Conservation (phyloP, 2,329 filamentous ascomycete species). For the Scleromitrula shiraiana region DNA sequence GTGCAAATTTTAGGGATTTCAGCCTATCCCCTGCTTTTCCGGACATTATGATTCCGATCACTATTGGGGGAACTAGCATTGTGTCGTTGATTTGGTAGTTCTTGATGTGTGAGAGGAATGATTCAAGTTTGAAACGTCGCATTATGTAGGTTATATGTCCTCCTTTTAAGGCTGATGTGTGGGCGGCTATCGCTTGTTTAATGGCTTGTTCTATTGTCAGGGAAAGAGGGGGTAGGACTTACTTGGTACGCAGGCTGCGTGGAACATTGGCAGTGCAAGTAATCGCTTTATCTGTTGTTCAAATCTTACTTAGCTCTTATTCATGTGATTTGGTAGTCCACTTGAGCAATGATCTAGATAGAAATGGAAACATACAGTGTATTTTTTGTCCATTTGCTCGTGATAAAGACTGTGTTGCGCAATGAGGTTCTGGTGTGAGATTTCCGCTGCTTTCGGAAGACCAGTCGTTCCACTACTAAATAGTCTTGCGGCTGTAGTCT, state of each 20-base stretch:
- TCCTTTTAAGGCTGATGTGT: slow-evolving; percentile 43
- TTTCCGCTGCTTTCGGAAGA: slow-evolving; percentile 35
- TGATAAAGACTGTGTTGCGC: slow-evolving; percentile 32
- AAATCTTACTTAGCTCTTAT: neutral
- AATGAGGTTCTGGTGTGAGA: slow-evolving; percentile 32
- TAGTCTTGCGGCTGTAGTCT: slow-evolving; percentile 37
- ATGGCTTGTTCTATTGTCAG: neutral
- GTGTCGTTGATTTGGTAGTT: slow-evolving; percentile 60
- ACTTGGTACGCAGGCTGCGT: slow-evolving; percentile 63
- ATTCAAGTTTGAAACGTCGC: slow-evolving; percentile 65
- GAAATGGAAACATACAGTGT: slow-evolving; percentile 49
- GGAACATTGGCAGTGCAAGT: slow-evolving; percentile 43
- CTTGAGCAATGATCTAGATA: neutral
- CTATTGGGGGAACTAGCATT: slow-evolving; percentile 65
- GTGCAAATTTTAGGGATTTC: slow-evolving; percentile 45
- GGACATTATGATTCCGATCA: slow-evolving; percentile 48
- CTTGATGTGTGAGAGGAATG: slow-evolving; percentile 61
- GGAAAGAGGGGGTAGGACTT: neutral
- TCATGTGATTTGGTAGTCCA: too few species aligned
- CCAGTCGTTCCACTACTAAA: slow-evolving; percentile 50
- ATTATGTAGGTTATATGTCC: slow-evolving; percentile 43
- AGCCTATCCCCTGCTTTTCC: slow-evolving; percentile 30
- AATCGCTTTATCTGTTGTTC: slow-evolving; percentile 43
- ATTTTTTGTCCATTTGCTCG: slow-evolving; percentile 46
- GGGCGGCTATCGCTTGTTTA: slow-evolving; percentile 45